These are phyloP conservation scores for maize (Zea mays) DNA, from an alignment of 176 grass and related monocot species.

Conservation along the genomic window DNA sequence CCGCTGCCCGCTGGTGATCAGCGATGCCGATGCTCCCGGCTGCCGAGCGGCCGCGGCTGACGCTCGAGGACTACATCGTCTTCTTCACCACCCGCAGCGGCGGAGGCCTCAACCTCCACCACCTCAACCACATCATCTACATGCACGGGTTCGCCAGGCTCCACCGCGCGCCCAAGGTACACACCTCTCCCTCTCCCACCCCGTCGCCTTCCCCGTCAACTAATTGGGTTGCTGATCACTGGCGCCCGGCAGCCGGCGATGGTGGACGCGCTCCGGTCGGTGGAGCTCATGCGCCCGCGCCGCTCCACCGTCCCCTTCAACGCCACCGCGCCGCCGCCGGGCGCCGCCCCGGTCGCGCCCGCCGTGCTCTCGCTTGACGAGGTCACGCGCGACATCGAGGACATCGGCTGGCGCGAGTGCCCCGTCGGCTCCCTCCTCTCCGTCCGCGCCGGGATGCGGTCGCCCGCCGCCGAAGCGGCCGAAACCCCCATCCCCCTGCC, in stretches of 20 bases:
- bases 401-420: slow-evolving; percentile 67
- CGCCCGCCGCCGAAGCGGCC: not conserved
- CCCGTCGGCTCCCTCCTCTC: slow-evolving; percentile 58
- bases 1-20: not conserved
- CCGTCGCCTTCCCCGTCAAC: not conserved
- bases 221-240: not conserved
- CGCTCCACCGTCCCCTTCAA: slow-evolving; percentile 49
- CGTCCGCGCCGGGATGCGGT: slow-evolving; percentile 24
- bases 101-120: slow-evolving; percentile 36
- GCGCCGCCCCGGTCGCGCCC: not conserved
- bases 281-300: slow-evolving; percentile 57
- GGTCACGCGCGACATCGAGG: slow-evolving; percentile 48
- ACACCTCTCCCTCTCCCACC: not conserved
- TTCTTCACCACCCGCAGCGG: slow-evolving; percentile 58
- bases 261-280: slow-evolving; percentile 44
- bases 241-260: slow-evolving; percentile 38
- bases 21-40: slow-evolving; percentile 22
- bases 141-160: slow-evolving; percentile 62
- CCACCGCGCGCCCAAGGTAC: slow-evolving; percentile 46
- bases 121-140: slow-evolving; percentile 55
- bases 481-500: not conserved
- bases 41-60: slow-evolving; percentile 41
- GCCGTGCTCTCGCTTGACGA: slow-evolving; percentile 47
- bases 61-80: slow-evolving; percentile 67
- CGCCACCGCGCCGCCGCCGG: slow-evolving; percentile 21